Evolutionary conservation across 2,329 filamentous ascomycete species (phyloP).

Genomic region (Xylaria digitata): DNA sequence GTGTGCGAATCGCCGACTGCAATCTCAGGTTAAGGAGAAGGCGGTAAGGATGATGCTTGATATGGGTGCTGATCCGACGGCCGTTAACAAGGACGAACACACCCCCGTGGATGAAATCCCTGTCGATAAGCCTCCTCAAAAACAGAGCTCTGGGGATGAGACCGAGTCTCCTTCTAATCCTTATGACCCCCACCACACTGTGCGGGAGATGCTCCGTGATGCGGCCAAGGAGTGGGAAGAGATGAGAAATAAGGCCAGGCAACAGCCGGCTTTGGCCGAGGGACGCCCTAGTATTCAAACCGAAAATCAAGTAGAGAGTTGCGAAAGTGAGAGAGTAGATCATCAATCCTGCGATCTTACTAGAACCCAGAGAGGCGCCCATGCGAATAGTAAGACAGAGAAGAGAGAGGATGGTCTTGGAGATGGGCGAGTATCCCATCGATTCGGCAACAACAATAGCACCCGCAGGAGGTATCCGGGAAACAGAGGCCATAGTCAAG

Average conservation of each 20-base stretch:
- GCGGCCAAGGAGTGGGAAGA: neutral
- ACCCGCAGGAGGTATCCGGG: neutral
- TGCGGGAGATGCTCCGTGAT: neutral
- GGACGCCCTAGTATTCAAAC: no score
- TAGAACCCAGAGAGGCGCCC: no score
- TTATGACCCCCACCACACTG: neutral
- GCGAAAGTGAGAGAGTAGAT: no score
- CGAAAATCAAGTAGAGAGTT: no score
- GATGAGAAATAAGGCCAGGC: neutral
- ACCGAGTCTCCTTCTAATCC: neutral
- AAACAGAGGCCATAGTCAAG: neutral
- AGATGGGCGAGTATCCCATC: neutral
- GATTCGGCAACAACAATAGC: neutral
- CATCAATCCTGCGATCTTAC: no score
- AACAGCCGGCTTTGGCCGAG: neutral
- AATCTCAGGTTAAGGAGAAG: constrained; percentile 12
- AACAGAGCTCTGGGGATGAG: no score
- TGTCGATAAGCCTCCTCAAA: no score
- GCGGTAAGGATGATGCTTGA: constrained; percentile 24
- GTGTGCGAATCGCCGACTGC: constrained; percentile 7
- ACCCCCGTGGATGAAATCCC: neutral
- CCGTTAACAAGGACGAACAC: neutral
- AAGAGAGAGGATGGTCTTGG: neutral
- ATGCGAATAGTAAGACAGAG: neutral
- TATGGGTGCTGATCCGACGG: constrained; percentile 22